A percentile compares a stretch with the other conserved stretches of the same genome.
phyloP scores from a whole-genome alignment of 106 monocot species.

The Dioscorea dumetorum region DNA sequence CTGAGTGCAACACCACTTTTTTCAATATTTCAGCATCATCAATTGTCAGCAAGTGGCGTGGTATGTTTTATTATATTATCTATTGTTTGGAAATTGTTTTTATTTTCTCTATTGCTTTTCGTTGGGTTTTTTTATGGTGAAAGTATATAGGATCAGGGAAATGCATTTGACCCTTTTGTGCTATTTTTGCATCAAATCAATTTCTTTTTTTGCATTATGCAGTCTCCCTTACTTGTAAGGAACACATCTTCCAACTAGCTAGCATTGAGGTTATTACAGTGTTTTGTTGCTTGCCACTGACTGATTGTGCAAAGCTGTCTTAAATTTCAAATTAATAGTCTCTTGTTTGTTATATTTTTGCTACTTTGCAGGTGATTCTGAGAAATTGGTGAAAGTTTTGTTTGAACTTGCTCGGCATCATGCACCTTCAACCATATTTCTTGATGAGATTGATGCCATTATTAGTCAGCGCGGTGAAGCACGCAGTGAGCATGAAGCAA shows the following conservation, averaged over 20 bases:
- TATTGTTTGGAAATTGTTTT: slow-evolving; percentile 25
- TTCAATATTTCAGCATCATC: slow-evolving; percentile 99
- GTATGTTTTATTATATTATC: slow-evolving; percentile 27
- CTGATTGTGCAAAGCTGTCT: no score
- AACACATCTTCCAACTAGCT: no score
- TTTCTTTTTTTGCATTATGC: no score
- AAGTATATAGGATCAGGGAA: no score
- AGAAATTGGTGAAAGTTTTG: slow-evolving; percentile 85
- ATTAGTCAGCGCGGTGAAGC: slow-evolving; percentile 99
- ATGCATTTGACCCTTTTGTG: no score
- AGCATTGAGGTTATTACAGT: no score
- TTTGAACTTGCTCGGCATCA: slow-evolving; percentile 98
- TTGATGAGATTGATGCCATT: slow-evolving; percentile 97
- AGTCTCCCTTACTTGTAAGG: no score
- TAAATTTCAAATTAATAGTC: no score
- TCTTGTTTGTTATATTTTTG: background rate
- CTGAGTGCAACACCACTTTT: slow-evolving; percentile 97
- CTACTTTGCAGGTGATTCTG: slow-evolving; percentile 73
- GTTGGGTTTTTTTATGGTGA: no score
- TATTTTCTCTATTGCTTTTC: no score
- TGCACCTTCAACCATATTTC: slow-evolving; percentile 97
- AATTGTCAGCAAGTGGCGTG: slow-evolving; percentile 99
- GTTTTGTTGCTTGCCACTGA: no score
- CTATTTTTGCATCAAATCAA: no score
- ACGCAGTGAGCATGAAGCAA: slow-evolving; percentile 99